Base-by-base conservation (phyloP, 2,329 filamentous ascomycete species). In the Trichophyton benhamiae region DNA sequence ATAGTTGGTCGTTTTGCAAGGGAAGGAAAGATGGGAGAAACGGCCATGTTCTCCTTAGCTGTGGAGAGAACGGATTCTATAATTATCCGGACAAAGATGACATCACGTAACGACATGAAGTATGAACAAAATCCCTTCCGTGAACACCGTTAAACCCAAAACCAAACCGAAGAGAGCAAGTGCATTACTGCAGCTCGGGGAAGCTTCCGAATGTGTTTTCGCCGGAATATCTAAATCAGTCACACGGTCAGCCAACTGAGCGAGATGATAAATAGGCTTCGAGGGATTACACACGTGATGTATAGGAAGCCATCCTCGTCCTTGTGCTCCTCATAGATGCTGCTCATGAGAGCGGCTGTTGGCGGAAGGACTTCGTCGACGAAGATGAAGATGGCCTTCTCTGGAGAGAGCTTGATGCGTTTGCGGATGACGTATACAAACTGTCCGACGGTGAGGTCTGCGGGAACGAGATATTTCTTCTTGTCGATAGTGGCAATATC, bases 381-480 rank as follows among this genome's bases (percentile, higher is more conserved):
- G 79, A 97, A 99, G 83, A 99, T 97, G 83, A 99, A 99, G 80
- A 99, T 99, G 75, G 94, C 94, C 84, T 99, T 99, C 82, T 99
- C 94, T 36, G 94, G 94, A 61, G 91, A 96, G 68, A 99, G 84
- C 89, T 99, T 99, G 81, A 99, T 99, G 73, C 94, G 88, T 85
- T 99, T 99, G 76, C 94, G 91, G 79, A 99, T 99, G 67, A 99
- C 94, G 78, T 99, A 99, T 80, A 99, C 94, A 75, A 99, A 96
- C 86, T 99, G 94, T 71, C 94, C 94, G 66, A 99, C 94, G 65
- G 94, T 99, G 73, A 99, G 85, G 74, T 99, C 94, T 69, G 94
- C 91, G 13, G 94, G 94, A 30, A 99, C 94, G 57, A 99, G 84
- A 74, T 99, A 99, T 82, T 99, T 99, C 86, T 99, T 99, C 87